Evolutionary conservation across 2,329 filamentous ascomycete genomes (phyloP).

Genomic region (Pseudocercospora fijiensis): DNA sequence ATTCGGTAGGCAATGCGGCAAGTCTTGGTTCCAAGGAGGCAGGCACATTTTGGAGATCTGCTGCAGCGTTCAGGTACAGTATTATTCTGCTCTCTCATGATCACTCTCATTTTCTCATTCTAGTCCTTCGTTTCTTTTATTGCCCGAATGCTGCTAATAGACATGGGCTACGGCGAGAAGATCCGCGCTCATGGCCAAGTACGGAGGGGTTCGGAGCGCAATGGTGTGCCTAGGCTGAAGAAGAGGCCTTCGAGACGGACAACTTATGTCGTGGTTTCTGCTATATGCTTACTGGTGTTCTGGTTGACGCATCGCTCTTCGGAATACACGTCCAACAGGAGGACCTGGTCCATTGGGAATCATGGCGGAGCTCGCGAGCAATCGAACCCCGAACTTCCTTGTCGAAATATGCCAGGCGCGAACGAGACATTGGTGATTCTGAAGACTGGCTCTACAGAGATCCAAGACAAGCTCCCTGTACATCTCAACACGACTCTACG

Average conservation of each 20-base stretch:
- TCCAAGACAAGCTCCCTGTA: constrained; percentile 35
- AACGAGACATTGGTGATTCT: constrained; percentile 57
- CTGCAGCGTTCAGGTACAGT: neutral
- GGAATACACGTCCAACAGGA: neutral
- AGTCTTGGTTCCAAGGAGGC: neutral
- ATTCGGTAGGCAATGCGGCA: constrained; percentile 1
- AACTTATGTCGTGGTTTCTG: neutral
- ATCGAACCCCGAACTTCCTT: constrained; percentile 13
- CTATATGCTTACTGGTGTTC: neutral
- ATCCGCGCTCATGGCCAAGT: neutral
- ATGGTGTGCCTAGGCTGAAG: neutral
- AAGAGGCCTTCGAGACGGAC: neutral
- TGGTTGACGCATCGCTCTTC: neutral
- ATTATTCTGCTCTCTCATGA: neutral
- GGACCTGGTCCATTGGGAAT: neutral
- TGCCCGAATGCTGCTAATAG: constrained; percentile 2
- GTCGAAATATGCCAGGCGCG: constrained; percentile 33
- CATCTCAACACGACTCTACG: constrained; percentile 40
- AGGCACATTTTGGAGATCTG: constrained; percentile 4
- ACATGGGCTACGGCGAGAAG: constrained; percentile 7
- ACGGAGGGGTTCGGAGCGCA: constrained; percentile 1
- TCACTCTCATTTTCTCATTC: neutral
- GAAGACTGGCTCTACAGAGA: constrained; percentile 38
- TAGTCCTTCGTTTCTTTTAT: neutral
- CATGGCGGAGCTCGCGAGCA: neutral